Evolutionary conservation across 2,329 filamentous ascomycete genomes (phyloP).

Genomic region (Nemania sp.): DNA sequence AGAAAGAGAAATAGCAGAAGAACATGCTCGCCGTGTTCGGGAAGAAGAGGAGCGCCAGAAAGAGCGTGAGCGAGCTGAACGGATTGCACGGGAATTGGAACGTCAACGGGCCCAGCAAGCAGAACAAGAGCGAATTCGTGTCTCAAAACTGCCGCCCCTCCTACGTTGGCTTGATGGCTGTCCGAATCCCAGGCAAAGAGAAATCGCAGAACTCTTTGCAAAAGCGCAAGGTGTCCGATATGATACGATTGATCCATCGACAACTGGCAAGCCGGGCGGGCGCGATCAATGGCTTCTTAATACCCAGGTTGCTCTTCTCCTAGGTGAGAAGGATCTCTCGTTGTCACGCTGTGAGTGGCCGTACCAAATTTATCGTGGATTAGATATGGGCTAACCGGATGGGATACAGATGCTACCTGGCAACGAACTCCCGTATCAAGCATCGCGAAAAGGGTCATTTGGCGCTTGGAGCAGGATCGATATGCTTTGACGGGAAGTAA

Average conservation of each 20-base stretch:
- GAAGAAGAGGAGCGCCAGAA: constrained; percentile 63
- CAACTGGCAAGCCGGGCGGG: constrained; percentile 66
- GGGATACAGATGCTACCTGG: constrained; percentile 68
- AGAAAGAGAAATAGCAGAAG: constrained; percentile 44
- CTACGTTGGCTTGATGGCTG: constrained; percentile 70
- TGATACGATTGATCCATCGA: constrained; percentile 69
- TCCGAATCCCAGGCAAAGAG: constrained; percentile 62
- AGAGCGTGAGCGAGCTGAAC: constrained; percentile 60
- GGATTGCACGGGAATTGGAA: constrained; percentile 64
- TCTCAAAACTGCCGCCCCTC: constrained; percentile 70
- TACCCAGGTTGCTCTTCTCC: constrained; percentile 70
- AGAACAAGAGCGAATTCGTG: constrained; percentile 66
- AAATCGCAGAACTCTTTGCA: constrained; percentile 66
- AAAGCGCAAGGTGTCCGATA: constrained; percentile 71
- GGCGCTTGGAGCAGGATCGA: constrained; percentile 67
- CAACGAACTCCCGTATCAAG: constrained; percentile 64
- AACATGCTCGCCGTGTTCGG: constrained; percentile 58
- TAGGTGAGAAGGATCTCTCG: constrained; percentile 73
- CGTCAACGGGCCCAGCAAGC: constrained; percentile 64
- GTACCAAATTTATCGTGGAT: background rate
- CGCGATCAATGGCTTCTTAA: constrained; percentile 76
- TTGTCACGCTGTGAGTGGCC: constrained; percentile 68
- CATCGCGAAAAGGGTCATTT: constrained; percentile 69
- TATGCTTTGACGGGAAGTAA: constrained; percentile 66
- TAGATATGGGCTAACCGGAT: constrained; percentile 22